A percentile compares a stretch with the other conserved stretches of the same genome.
phyloP scores from a whole-genome alignment of 768 basidiomycete species.

The Coprinopsis sp. region DNA sequence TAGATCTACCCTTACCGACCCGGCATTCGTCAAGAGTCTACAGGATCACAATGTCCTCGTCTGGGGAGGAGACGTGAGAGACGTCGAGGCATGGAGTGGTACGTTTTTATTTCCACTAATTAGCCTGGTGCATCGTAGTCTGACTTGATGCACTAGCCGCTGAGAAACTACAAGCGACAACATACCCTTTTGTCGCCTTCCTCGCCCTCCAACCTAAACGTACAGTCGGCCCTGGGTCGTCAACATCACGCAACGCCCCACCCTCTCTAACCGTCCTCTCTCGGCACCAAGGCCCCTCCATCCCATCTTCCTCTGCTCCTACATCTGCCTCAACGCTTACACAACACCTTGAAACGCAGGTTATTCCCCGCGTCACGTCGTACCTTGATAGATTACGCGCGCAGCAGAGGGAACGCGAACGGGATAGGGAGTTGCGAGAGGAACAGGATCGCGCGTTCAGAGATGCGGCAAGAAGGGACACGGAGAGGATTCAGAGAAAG shows the following conservation, averaged over 20 bases:
- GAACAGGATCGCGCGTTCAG: slow-evolving; percentile 81
- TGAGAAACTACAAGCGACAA: slow-evolving; percentile 79
- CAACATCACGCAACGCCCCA: slow-evolving; percentile 27
- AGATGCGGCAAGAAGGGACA: slow-evolving; percentile 60
- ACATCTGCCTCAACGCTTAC: slow-evolving; percentile 64
- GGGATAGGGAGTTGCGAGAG: slow-evolving; percentile 61
- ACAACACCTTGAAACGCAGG: slow-evolving; percentile 60
- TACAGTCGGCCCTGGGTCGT: slow-evolving; percentile 31
- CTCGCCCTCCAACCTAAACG: slow-evolving; percentile 78
- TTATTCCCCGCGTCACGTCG: slow-evolving; percentile 78
- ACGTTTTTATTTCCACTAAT: slow-evolving; percentile 7
- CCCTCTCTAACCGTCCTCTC: slow-evolving; percentile 78
- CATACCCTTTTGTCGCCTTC: slow-evolving; percentile 92
- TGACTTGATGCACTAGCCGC: slow-evolving; percentile 28
- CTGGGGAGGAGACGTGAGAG: slow-evolving; percentile 91
- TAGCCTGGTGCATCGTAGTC: slow-evolving; percentile 8
- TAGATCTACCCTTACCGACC: slow-evolving; percentile 74
- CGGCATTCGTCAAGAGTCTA: slow-evolving; percentile 61
- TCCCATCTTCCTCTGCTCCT: slow-evolving; percentile 32
- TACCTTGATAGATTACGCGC: slow-evolving; percentile 63
- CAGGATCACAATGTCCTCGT: slow-evolving; percentile 72
- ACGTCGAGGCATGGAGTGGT: slow-evolving; percentile 76
- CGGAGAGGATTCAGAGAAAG: slow-evolving; percentile 57
- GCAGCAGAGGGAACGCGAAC: slow-evolving; percentile 43
- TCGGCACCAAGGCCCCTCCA: slow-evolving; percentile 69